phyloP scores from a whole-genome alignment of 306 rosid species.

The Prosopis cineraria region DNA sequence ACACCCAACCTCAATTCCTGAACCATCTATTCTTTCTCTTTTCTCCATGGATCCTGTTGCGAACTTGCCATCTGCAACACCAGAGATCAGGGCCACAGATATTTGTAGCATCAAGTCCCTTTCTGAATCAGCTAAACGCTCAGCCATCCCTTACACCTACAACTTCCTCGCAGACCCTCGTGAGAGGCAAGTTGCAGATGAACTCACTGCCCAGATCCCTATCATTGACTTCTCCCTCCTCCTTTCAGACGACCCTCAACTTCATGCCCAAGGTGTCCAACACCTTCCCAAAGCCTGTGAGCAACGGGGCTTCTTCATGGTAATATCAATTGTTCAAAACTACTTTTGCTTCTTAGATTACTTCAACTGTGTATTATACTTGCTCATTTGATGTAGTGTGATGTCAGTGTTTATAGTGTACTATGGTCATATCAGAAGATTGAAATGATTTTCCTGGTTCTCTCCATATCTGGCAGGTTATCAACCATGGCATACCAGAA shows the following conservation, averaged over 20 bases:
- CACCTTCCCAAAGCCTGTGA: constrained; percentile 46
- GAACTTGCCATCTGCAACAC: not conserved
- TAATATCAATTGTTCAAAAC: too few relatives aligned
- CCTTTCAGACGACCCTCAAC: constrained; percentile 37
- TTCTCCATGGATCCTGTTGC: constrained; percentile 1
- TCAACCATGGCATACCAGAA: constrained; percentile 14
- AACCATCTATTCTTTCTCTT: not conserved
- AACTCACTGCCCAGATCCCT: constrained; percentile 32
- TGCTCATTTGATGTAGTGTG: too few relatives aligned
- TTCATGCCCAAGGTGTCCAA: constrained; percentile 37
- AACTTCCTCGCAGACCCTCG: not conserved
- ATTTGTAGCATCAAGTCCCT: constrained; percentile 8
- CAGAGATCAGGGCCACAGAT: not conserved
- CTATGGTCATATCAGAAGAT: constrained; percentile 7
- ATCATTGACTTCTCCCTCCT: constrained; percentile 43
- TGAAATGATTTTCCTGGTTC: not conserved
- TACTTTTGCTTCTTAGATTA: too few relatives aligned
- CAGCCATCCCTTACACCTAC: constrained; percentile 19
- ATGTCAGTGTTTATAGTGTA: not conserved
- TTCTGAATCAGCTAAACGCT: not conserved
- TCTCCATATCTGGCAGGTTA: not conserved
- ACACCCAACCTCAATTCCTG: not conserved
- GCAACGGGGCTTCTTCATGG: constrained; percentile 52
- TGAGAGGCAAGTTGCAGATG: not conserved
- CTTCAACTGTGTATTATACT: too few relatives aligned